phyloP scores from a whole-genome alignment of 78 protist species.

The Dictyostelium citrinum region DNA sequence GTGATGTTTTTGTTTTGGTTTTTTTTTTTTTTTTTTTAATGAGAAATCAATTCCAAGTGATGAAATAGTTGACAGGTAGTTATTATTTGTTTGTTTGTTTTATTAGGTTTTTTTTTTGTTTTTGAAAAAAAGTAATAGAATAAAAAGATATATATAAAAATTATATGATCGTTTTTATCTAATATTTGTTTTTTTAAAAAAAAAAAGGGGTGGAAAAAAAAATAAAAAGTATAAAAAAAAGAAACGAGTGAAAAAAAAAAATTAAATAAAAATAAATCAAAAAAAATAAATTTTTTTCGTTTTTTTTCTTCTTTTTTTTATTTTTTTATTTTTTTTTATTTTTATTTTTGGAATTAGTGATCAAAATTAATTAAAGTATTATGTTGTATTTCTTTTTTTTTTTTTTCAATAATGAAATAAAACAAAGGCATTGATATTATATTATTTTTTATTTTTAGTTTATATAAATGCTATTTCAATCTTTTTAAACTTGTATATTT shows the following conservation, averaged over 20 bases:
- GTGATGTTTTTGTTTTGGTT: neutral
- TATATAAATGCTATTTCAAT: too few relatives aligned
- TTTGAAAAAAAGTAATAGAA: neutral
- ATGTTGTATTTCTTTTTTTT: too few relatives aligned
- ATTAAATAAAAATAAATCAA: neutral
- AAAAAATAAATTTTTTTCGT: neutral
- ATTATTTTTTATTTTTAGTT: too few relatives aligned
- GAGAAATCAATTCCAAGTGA: neutral
- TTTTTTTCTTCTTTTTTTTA: neutral
- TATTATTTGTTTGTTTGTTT: too few relatives aligned
- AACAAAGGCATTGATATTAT: too few relatives aligned
- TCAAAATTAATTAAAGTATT: too few relatives aligned
- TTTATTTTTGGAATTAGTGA: neutral
- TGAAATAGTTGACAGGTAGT: conserved; percentile 13
- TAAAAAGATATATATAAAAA: neutral
- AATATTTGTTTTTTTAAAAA: neutral
- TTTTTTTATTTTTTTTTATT: neutral
- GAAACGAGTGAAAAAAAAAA: neutral
- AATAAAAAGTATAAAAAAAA: neutral
- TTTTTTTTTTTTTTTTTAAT: neutral
- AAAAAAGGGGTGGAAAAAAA: neutral
- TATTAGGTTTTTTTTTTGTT: too few relatives aligned
- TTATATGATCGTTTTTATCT: neutral
- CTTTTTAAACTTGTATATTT: too few relatives aligned
- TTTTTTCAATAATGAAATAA: too few relatives aligned